Conservation (phyloP, 1,284 basidiomycete species). For the Trichosporon ovoides region DNA sequence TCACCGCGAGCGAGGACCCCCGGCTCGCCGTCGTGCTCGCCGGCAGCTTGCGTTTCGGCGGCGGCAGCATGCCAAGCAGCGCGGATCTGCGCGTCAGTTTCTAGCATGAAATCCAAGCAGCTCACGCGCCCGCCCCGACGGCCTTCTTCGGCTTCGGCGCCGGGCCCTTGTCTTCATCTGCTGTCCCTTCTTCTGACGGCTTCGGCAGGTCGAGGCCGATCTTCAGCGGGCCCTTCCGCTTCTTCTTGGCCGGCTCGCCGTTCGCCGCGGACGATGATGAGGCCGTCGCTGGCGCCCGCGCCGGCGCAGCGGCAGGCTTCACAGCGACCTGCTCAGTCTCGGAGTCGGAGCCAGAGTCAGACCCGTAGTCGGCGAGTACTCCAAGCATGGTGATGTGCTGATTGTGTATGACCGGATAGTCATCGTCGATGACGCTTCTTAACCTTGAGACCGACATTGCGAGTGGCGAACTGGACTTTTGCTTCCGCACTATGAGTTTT, state of each 20-base stretch:
- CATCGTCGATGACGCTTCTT: background rate
- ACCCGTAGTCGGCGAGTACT: slow-evolving; percentile 43
- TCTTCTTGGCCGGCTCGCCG: slow-evolving; percentile 17
- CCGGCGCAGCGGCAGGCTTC: slow-evolving; percentile 6
- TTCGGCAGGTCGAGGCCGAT: slow-evolving; percentile 1
- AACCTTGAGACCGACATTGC: background rate
- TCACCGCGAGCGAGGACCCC: slow-evolving; percentile 24
- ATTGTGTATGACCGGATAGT: background rate
- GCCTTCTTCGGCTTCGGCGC: slow-evolving; percentile 3
- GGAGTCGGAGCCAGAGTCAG: slow-evolving; percentile 34
- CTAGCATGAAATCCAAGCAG: background rate
- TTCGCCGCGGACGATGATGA: slow-evolving; percentile 6
- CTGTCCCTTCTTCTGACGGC: slow-evolving; percentile 4
- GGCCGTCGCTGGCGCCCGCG: slow-evolving; percentile 7
- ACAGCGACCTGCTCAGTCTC: background rate
- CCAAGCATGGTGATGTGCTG: slow-evolving; percentile 28
- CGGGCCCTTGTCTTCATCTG: background rate
- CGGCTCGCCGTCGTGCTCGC: slow-evolving; percentile 10
- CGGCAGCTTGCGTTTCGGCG: slow-evolving; percentile 45
- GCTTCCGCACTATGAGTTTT: no score
- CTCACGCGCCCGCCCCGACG: background rate
- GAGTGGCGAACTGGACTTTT: background rate
- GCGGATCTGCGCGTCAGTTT: slow-evolving; percentile 30
- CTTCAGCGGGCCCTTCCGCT: slow-evolving; percentile 31
- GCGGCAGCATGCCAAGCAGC: slow-evolving; percentile 45